phyloP scores from a whole-genome alignment of 1,284 basidiomycete genomes.

The Hemileia vastatrix region DNA sequence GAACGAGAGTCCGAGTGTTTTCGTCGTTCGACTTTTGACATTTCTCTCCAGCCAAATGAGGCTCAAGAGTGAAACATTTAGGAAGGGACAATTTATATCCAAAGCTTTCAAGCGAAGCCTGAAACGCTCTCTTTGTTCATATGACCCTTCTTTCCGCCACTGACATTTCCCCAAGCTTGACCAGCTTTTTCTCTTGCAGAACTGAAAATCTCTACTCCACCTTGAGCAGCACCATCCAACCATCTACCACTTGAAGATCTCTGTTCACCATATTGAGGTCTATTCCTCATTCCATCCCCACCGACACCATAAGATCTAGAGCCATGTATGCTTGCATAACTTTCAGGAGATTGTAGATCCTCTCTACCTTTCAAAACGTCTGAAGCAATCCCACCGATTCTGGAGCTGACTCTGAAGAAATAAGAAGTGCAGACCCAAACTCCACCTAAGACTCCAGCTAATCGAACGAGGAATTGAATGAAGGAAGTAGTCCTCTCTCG shows the following conservation, averaged over 20 bases:
- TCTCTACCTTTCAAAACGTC: background rate
- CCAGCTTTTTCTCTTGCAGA: background rate
- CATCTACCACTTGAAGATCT: background rate
- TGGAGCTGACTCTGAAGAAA: conserved; percentile 31
- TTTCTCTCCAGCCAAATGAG: too few species aligned
- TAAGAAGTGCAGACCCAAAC: conserved; percentile 38
- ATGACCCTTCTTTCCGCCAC: too few species aligned
- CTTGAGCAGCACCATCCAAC: background rate
- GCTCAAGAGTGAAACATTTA: too few species aligned
- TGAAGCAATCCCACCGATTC: conserved; percentile 25
- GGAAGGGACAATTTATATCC: too few species aligned
- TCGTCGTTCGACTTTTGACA: too few species aligned
- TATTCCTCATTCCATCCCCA: background rate
- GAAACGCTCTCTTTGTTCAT: too few species aligned
- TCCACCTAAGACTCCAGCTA: conserved; percentile 48
- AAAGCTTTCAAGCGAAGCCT: too few species aligned
- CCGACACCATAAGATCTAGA: background rate
- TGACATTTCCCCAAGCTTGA: background rate
- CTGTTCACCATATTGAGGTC: background rate
- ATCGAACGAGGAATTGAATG: conserved; percentile 69
- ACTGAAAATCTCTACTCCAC: background rate
- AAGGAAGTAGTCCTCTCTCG: conserved; percentile 74
- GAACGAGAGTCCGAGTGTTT: too few species aligned
- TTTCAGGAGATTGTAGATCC: background rate
- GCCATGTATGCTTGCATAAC: background rate